Percentiles rank a stretch among this genome's conserved stretches.
Evolutionary conservation across 805 yeast species (phyloP).

Genomic region (Starmerella ratchasimensis): DNA sequence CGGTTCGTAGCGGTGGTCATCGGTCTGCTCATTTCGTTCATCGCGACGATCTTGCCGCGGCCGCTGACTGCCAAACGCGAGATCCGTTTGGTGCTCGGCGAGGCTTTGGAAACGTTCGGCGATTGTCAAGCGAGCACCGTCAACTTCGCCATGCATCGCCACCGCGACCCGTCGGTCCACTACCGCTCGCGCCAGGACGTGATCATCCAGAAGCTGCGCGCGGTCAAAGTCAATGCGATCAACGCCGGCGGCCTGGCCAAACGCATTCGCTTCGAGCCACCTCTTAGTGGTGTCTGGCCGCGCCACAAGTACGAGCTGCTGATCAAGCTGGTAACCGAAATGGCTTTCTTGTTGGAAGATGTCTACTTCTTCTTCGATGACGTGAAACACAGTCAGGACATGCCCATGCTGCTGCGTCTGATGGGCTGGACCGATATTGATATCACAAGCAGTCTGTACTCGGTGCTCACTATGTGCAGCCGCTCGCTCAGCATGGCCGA

Average conservation of each 20-base stretch:
- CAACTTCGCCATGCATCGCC: conserved; percentile 21
- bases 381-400: conserved; percentile 16
- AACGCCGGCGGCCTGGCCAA: conserved; percentile 1
- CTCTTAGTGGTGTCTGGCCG: conserved; percentile 26
- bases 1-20: conserved; percentile 22
- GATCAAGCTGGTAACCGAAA: conserved; percentile 17
- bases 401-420: conserved; percentile 13
- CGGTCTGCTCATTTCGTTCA: conserved; percentile 22
- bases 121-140: conserved; percentile 21
- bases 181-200: conserved; percentile 17
- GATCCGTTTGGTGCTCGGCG: conserved; percentile 20
- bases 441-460: conserved; percentile 21
- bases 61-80: conserved; percentile 24
- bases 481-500: conserved; percentile 19
- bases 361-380: conserved; percentile 18
- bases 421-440: conserved; percentile 23
- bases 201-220: conserved; percentile 11
- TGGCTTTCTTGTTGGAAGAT: conserved; percentile 17
- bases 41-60: conserved; percentile 23
- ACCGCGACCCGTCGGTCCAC: conserved; percentile 16
- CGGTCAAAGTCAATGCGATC: conserved; percentile 9
- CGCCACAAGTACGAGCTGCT: conserved; percentile 21
- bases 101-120: conserved; percentile 16
- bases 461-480: conserved; percentile 22
- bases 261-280: conserved; percentile 23